Evolutionary conservation across 768 basidiomycete species (phyloP), one percentile per base, ranked within the genome.

Genomic region (Leccinum barrowsii): DNA sequence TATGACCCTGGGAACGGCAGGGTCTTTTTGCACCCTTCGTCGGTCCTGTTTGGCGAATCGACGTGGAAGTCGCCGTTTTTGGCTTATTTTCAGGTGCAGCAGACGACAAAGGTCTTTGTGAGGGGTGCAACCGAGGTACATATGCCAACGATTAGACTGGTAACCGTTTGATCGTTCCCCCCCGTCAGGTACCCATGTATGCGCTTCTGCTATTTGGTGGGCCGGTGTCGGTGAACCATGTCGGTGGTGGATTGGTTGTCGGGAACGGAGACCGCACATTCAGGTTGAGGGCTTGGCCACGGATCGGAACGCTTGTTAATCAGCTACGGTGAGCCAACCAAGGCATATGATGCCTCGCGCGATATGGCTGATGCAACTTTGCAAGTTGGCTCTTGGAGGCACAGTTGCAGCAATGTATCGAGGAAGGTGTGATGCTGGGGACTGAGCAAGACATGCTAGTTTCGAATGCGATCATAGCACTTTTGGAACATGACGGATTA

Each of bases 241-340:
- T 92, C 46, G 83, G 78, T 10, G 90, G 92, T n/a, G 91, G 89
- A 0, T 70, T 95, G 44, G 83, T 80, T 4, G 72, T 91, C 32
- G 82, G 82, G 7, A 79, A 74, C 15, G 82, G 80, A 48, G 80
- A 82, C 22, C 75, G 76, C 24, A 68, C 63, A 5, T 74, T 97
- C 58, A 86, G 82, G 65, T 70, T 96, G 60, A 83, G 80, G 56
- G 90, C 92, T 0, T 91, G 87, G 84, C 90, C 94, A n/a, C 82
- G 93, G 8, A 95, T 96, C 51, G 94, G 93, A 2, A 85, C 94
- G 11, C 80, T 97, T 28, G 89, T 92, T 44, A 94, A 94, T 66
- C 91, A 94, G 63, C 74, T 94, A 11, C 80, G 91, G 91, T 90
- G 68, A 60, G 78, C 71, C 22, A 19, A 40, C 2, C 22, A 37